Evolutionary conservation across 106 monocot genomes (phyloP).

Genomic region (Dioscorea alata): DNA sequence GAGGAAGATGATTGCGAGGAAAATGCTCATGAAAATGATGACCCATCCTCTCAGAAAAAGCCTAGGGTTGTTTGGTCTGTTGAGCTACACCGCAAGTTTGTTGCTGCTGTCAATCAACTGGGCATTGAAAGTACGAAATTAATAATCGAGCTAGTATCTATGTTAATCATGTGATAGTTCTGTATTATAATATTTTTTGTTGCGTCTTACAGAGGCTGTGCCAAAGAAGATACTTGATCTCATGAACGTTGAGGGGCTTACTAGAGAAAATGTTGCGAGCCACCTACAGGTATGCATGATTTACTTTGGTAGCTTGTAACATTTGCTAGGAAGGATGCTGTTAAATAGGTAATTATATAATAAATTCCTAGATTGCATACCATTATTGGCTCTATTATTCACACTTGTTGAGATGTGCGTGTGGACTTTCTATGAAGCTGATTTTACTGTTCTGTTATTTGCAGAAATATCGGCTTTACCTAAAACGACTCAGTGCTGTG

Average conservation of each 20-base stretch:
- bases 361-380: too few relatives aligned
- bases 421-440: not conserved
- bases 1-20: constrained; percentile 38
- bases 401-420: too few relatives aligned
- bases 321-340: too few relatives aligned
- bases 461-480: constrained; percentile 20
- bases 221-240: constrained; percentile 84
- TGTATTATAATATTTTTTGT: too few relatives aligned
- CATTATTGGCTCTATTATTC: too few relatives aligned
- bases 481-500: constrained; percentile 9
- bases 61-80: constrained; percentile 61
- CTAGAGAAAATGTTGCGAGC: constrained; percentile 84
- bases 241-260: constrained; percentile 73
- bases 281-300: constrained; percentile 56
- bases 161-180: too few relatives aligned
- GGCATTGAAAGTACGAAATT: constrained; percentile 59
- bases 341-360: too few relatives aligned
- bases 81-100: constrained; percentile 60
- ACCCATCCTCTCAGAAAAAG: constrained; percentile 44
- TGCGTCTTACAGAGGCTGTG: constrained; percentile 54
- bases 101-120: constrained; percentile 63
- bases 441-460: not conserved
- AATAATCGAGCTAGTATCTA: too few relatives aligned
- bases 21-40: constrained; percentile 19
- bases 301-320: not conserved